Percentiles rank a stretch among this genome's conserved stretches.
These are phyloP conservation scores for Stereum hirsutum DNA, from an alignment of 1,284 basidiomycete genomes.

Conservation along the genomic window DNA sequence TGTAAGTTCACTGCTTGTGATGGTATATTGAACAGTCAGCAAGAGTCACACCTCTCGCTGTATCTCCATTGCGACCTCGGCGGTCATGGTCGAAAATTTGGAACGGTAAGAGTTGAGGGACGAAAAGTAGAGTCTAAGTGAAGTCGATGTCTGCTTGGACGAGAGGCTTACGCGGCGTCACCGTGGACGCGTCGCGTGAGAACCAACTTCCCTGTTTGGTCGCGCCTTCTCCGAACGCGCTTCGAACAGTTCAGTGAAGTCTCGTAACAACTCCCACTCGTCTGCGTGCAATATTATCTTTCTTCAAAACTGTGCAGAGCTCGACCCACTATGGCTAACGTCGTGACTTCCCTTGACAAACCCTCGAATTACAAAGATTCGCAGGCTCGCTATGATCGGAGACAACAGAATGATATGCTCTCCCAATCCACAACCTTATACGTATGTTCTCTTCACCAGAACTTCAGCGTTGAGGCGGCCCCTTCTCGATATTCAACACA, in stretches of 20 bases:
- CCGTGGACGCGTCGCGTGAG: constrained; percentile 11
- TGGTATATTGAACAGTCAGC: neutral
- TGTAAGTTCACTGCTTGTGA: constrained; percentile 5
- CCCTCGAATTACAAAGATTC: constrained; percentile 95
- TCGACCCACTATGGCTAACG: constrained; percentile 65
- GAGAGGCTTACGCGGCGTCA: constrained; percentile 49
- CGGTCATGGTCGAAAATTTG: constrained; percentile 52
- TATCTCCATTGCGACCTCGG: constrained; percentile 78
- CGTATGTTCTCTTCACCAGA: constrained; percentile 31
- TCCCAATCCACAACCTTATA: constrained; percentile 71
- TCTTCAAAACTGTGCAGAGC: neutral
- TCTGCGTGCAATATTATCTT: neutral
- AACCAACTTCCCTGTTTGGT: constrained; percentile 3
- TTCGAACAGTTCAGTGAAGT: neutral
- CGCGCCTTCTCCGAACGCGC: too few species aligned
- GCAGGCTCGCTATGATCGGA: constrained; percentile 66
- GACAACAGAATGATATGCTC: constrained; percentile 62
- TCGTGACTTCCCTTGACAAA: constrained; percentile 79
- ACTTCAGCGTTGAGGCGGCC: neutral
- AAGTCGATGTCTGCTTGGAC: constrained; percentile 9
- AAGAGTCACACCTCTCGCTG: constrained; percentile 60
- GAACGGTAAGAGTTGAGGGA: neutral
- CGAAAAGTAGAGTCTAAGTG: neutral
- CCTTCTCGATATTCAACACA: neutral
- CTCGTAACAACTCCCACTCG: neutral